These are phyloP conservation scores for Pyrus bretschneideri DNA, from an alignment of 306 rosid species.

Conservation along the genomic window DNA sequence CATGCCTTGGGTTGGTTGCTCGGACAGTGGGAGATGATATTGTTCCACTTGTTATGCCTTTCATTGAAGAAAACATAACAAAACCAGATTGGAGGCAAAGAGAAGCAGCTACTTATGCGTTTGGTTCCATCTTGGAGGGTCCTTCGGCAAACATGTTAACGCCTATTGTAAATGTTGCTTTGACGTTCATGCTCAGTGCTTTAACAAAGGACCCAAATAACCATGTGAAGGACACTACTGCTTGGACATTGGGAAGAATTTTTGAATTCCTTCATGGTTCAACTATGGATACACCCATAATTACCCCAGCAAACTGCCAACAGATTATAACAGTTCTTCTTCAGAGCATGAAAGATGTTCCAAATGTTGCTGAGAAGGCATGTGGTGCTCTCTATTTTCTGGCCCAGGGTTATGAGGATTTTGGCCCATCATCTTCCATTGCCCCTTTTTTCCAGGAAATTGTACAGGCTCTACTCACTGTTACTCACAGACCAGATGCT, in stretches of 20 bases:
- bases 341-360: slow-evolving; percentile 89
- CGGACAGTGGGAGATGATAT: slow-evolving; percentile 81
- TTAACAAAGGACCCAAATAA: slow-evolving; percentile 65
- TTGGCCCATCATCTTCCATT: slow-evolving; percentile 51
- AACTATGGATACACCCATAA: slow-evolving; percentile 56
- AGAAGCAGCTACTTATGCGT: slow-evolving; percentile 89
- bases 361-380: slow-evolving; percentile 94
- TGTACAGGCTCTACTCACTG: slow-evolving; percentile 68
- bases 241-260: slow-evolving; percentile 92
- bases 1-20: slow-evolving; percentile 89
- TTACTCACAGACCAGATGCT: slow-evolving; percentile 79
- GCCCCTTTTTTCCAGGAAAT: slow-evolving; percentile 81
- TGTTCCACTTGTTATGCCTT: slow-evolving; percentile 80
- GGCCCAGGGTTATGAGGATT: slow-evolving; percentile 86
- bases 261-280: slow-evolving; percentile 88
- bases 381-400: slow-evolving; percentile 90
- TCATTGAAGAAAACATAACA: slow-evolving; percentile 77
- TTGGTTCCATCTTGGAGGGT: slow-evolving; percentile 93
- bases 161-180: slow-evolving; percentile 64
- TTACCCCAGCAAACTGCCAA: slow-evolving; percentile 68
- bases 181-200: slow-evolving; percentile 74
- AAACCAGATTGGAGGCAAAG: slow-evolving; percentile 93
- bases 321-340: slow-evolving; percentile 80
- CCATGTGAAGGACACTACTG: slow-evolving; percentile 94
- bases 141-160: slow-evolving; percentile 72